A percentile compares a stretch with the other conserved stretches of the same genome.
Conservation (phyloP, 345 rosid genomes). For the Populus nigra region DNA sequence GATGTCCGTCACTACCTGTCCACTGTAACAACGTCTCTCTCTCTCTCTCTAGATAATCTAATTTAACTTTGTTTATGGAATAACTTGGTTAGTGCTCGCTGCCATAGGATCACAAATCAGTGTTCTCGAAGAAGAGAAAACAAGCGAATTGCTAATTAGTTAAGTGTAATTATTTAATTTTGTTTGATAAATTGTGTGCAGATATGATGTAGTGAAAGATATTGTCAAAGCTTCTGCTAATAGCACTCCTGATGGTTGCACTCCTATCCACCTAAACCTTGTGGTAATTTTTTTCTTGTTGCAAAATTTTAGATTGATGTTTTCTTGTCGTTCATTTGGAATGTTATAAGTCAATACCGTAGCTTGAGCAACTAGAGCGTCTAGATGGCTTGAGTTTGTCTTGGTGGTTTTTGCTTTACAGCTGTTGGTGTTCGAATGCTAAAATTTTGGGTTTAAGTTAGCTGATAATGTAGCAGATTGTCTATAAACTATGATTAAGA, state of each 20-base stretch:
- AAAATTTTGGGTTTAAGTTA: neutral
- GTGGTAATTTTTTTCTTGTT: constrained; percentile 52
- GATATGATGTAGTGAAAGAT: constrained; percentile 65
- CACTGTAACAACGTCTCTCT: constrained; percentile 56
- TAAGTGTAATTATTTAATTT: neutral
- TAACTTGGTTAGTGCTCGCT: neutral
- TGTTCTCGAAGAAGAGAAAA: neutral
- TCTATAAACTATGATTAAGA: neutral
- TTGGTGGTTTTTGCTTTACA: no score
- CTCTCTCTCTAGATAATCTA: neutral
- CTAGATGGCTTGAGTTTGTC: no score
- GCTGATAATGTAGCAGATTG: neutral
- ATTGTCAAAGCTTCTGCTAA: constrained; percentile 35
- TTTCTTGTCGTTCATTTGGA: neutral
- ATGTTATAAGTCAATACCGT: neutral
- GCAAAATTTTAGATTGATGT: neutral
- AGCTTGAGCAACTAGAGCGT: neutral
- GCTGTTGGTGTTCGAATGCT: neutral
- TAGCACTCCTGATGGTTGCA: constrained; percentile 55
- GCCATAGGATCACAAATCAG: no score
- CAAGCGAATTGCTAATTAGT: neutral
- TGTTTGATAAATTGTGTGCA: constrained; percentile 27
- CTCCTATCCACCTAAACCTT: constrained; percentile 85
- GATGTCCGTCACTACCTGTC: constrained; percentile 71
- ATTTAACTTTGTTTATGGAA: neutral